Evolutionary conservation across 1,284 basidiomycete species (phyloP), one percentile per base, ranked within the genome.

Genomic region (Chondrostereum purpureum): DNA sequence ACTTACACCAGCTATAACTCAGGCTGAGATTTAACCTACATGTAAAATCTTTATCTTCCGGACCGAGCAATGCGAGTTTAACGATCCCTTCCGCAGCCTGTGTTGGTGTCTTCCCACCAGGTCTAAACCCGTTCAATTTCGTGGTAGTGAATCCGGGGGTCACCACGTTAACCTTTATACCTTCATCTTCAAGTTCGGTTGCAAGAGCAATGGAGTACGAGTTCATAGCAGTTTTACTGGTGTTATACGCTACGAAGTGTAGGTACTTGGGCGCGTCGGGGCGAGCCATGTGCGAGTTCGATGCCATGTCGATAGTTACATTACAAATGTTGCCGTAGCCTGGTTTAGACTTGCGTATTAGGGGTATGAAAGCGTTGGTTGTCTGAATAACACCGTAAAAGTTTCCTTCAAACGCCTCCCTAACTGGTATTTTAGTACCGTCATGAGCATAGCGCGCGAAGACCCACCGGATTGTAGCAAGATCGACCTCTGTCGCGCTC

Each of bases 241-340:
- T 52, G 24, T 52, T 54, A 24, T 52, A 54, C 2, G 52, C 52
- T 17, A 52, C 44, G 13, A 41, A 36, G 22, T 49, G 50, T 5
- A 45, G 35, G 27, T 31, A n/a, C n/a, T 31, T 31, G 17, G 18
- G 24, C 4, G 45, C 37, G 31, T 52, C 33, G 12, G 51, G 48
- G n/a, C 49, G 37, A 13, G 43, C 31, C 35, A 50, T 48, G 16
- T 20, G 33, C 10, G 45, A n/a, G 39, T 92, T 92, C 47, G 84
- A 83, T 1, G 88, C 63, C 68, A 72, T 69, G 51, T 67, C 66
- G 6, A 60, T 64, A 23, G 57, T 55, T 35, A 67, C 61, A 44
- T 63, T 62, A 46, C 68, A 48, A 31, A 69, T 62, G 47, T 62
- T 58, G 5, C 55, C 50, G 21, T 46, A 14, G 4, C 38, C 42